These are phyloP conservation scores for Schizophyllum commune DNA, from an alignment of 1,284 basidiomycete genomes.

Conservation along the genomic window DNA sequence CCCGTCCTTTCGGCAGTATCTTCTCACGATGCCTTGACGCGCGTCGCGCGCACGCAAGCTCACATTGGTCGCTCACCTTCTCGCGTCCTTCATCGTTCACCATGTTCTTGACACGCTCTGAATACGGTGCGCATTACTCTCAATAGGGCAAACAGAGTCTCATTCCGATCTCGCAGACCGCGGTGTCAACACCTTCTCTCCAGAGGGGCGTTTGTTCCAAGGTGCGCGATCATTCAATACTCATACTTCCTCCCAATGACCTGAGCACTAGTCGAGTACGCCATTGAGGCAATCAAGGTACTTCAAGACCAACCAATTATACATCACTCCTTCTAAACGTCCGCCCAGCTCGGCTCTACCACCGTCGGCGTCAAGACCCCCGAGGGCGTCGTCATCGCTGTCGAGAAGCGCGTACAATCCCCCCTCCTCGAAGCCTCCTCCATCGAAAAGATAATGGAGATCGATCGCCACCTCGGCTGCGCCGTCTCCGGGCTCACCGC, in stretches of 20 bases:
- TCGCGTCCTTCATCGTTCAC: slow-evolving; percentile 9
- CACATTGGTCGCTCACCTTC: neutral
- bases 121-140: slow-evolving; percentile 59
- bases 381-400: slow-evolving; percentile 88
- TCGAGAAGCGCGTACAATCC: slow-evolving; percentile 98
- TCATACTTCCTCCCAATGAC: slow-evolving; percentile 10
- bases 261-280: slow-evolving; percentile 81
- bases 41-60: neutral
- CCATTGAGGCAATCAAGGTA: slow-evolving; percentile 95
- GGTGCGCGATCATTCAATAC: slow-evolving; percentile 34
- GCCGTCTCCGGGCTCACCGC: slow-evolving; percentile 98
- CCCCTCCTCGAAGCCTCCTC: slow-evolving; percentile 92
- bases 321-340: slow-evolving; percentile 8
- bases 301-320: neutral
- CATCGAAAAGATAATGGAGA: slow-evolving; percentile 99
- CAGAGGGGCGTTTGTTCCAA: slow-evolving; percentile 92
- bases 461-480: slow-evolving; percentile 92
- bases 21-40: neutral
- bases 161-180: slow-evolving; percentile 52
- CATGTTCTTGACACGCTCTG: slow-evolving; percentile 92
- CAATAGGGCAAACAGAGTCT: neutral
- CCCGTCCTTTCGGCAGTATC: neutral
- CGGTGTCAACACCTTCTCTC: slow-evolving; percentile 98
- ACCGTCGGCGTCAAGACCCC: slow-evolving; percentile 89
- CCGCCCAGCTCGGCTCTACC: slow-evolving; percentile 84